phyloP scores from a whole-genome alignment of 164 flowering plant genomes.

The Tetracentron sinense region DNA sequence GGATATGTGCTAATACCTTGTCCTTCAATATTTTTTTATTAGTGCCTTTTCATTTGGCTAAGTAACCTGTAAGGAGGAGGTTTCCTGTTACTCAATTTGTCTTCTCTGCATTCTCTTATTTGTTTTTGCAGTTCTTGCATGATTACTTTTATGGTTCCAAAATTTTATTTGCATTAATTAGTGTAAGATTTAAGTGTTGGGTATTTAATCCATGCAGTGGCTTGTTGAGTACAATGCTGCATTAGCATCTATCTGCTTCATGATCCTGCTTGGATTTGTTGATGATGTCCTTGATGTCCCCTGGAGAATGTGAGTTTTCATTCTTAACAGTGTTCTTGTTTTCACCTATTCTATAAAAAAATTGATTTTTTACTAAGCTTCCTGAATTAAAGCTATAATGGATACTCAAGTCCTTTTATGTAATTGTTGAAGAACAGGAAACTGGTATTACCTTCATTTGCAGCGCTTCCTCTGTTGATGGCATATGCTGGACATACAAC shows the following conservation, averaged over 20 bases:
- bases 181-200: too few species aligned
- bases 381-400: neutral
- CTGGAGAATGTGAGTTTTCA: neutral
- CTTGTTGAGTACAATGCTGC: conserved; percentile 1
- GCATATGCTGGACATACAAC: conserved; percentile 1
- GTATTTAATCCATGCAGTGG: neutral
- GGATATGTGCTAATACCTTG: too few species aligned
- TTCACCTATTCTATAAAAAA: neutral
- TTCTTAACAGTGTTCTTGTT: neutral
- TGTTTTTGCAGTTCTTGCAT: too few species aligned
- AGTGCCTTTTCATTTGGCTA: too few species aligned
- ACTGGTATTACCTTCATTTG: neutral
- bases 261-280: neutral
- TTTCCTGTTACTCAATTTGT: too few species aligned
- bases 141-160: too few species aligned
- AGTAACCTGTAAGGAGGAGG: too few species aligned
- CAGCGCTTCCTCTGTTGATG: conserved; percentile 3
- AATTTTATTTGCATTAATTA: too few species aligned
- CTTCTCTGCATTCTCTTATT: too few species aligned
- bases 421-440: neutral
- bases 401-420: neutral
- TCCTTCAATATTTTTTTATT: too few species aligned
- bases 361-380: neutral
- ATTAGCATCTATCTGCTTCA: neutral
- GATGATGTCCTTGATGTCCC: conserved; percentile 3